A percentile compares a stretch with the other conserved stretches of the same genome.
These are phyloP conservation scores for Hamamelis virginiana DNA, from an alignment of 164 flowering plant genomes.

Conservation along the genomic window DNA sequence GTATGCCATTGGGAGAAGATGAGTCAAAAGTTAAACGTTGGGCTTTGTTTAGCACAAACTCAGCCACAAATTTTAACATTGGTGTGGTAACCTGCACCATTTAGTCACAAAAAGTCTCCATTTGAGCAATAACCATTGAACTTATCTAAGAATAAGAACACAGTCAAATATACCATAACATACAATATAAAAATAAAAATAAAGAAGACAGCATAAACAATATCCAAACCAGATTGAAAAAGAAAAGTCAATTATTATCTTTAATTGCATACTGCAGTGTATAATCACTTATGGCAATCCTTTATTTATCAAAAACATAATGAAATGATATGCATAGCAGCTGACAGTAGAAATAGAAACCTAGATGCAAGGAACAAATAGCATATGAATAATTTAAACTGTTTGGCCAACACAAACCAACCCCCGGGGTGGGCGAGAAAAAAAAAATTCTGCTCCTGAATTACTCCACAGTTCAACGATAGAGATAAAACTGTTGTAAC, in stretches of 20 bases:
- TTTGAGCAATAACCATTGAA: background rate
- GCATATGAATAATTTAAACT: background rate
- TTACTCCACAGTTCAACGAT: no score
- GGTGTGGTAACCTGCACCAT: slow-evolving; percentile 95
- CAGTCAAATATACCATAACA: background rate
- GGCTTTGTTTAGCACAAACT: slow-evolving; percentile 91
- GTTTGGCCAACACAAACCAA: background rate
- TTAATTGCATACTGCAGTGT: background rate
- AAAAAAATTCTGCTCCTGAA: no score
- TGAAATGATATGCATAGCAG: background rate
- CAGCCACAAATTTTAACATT: slow-evolving; percentile 89
- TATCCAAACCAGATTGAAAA: background rate
- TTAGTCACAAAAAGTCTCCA: slow-evolving; percentile 4
- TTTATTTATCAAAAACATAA: background rate
- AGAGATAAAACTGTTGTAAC: no score
- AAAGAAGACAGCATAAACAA: background rate
- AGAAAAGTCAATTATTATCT: background rate
- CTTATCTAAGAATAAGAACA: no score
- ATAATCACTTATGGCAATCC: background rate
- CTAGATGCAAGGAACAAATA: background rate
- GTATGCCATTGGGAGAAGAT: slow-evolving; percentile 97
- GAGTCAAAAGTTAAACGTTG: slow-evolving; percentile 95
- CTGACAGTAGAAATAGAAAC: background rate
- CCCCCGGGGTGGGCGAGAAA: no score
- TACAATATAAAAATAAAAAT: background rate